Evolutionary conservation across 2,329 filamentous ascomycete species (phyloP).

Genomic region (Dactylellina sp.): DNA sequence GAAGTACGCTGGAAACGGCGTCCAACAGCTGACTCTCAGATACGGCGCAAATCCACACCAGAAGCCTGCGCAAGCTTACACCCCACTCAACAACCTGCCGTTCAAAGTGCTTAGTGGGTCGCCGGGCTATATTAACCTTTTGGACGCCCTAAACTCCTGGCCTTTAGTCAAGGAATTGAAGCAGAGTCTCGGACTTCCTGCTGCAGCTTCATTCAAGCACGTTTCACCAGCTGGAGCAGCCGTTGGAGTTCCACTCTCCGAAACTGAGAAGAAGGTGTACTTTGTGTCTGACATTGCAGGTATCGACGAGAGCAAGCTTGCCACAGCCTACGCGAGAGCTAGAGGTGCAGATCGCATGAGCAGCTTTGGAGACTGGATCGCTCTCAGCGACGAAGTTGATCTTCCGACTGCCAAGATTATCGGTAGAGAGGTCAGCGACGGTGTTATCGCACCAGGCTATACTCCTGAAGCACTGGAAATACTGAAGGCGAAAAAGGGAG

Average conservation of each 20-base stretch:
- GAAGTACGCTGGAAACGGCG: conserved; percentile 87
- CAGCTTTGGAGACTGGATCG: conserved; percentile 96
- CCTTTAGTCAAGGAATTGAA: conserved; percentile 96
- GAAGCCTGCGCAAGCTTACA: conserved; percentile 90
- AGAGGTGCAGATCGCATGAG: conserved; percentile 98
- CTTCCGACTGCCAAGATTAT: conserved; percentile 96
- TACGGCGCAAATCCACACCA: conserved; percentile 99
- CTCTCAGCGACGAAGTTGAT: conserved; percentile 89
- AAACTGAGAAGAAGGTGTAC: conserved; percentile 94
- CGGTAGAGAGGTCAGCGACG: conserved; percentile 96
- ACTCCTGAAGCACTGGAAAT: conserved; percentile 87
- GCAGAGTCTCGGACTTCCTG: conserved; percentile 84
- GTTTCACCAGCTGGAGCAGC: conserved; percentile 96
- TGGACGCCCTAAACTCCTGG: conserved; percentile 97
- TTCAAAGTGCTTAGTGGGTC: conserved; percentile 92
- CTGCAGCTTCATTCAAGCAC: conserved; percentile 98
- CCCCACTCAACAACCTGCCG: conserved; percentile 79
- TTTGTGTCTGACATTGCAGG: conserved; percentile 96
- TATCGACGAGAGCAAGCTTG: conserved; percentile 84
- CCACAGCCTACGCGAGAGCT: conserved; percentile 94
- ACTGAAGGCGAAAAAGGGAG: conserved; percentile 96
- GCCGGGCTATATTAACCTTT: conserved; percentile 96
- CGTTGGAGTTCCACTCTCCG: conserved; percentile 86
- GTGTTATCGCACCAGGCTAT: conserved; percentile 91
- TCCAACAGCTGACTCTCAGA: conserved; percentile 84